Base-by-base conservation (phyloP, 2,329 filamentous ascomycete genomes). In the Fusarium temperatum region DNA sequence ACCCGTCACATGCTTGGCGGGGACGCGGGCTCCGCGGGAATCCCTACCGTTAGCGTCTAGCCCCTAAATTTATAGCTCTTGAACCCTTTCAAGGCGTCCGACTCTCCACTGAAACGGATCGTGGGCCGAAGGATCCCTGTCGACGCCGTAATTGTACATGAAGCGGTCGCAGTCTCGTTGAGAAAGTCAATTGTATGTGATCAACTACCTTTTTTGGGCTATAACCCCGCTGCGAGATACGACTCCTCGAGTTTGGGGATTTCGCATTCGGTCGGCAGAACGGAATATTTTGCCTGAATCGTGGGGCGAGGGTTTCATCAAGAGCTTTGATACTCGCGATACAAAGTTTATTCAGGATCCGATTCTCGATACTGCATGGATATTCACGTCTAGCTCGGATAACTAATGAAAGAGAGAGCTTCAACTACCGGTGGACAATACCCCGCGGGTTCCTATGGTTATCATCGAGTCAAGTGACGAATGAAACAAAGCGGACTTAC, bases 1-100 rank as follows among this genome's bases (percentile, higher is more conserved):
- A 47, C 51, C 68, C 70, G 64, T 78, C 77, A 78, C 77, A 78
- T 78, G 77, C 75, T 64, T 56, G 38, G 45, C 39, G 53, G 62
- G 55, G 30, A 65, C 45, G 20, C 57, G 72, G 66, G 41, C 32
- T 66, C 72, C 70, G 70, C 70, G 63, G 70, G 58, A 47, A 41
- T 30, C 65, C 47, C 32, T 39, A 20, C 53, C 35, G n/a, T 55
- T 55, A n/a, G 51, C 36, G 24, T 30, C n/a, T 53, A 39, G 20
- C 70, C 66, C 47, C 73, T 74, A 63, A 51, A 66, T 24, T 65
- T 73, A 58, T 51, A 74, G 72, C 56, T 50, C 36, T 65, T 48
- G 22, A 57, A 38, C 54, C 51, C 58, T 28, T 53, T 60, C 55
- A 60, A 59, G 53, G 51, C 63, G 53, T 60, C 45, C 50, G 28